Conservation (phyloP, 208 protist species). For the Ichthyophonus hoferi region DNA sequence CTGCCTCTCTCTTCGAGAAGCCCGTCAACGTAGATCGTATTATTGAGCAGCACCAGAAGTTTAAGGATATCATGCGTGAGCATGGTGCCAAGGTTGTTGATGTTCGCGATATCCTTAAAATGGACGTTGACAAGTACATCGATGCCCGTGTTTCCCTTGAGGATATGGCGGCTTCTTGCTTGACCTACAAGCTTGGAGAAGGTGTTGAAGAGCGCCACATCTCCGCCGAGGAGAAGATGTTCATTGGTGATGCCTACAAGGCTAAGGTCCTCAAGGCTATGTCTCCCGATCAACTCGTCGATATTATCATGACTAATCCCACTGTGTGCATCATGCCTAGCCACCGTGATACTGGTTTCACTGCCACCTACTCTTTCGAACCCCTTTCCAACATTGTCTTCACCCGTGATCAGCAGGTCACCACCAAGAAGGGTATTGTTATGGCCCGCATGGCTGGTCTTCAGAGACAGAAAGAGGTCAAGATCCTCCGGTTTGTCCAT, state of each 20-base stretch:
- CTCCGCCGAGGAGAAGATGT: constrained; percentile 1
- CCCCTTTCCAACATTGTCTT: constrained; percentile 70
- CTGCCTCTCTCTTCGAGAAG: constrained; percentile 23
- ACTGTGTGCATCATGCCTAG: constrained; percentile 23
- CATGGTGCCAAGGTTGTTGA: background rate
- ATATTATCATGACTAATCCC: constrained; percentile 56
- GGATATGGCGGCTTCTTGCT: background rate
- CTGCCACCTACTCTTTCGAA: constrained; percentile 27
- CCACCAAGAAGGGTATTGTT: constrained; percentile 61
- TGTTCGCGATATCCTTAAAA: constrained; percentile 5
- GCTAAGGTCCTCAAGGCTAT: constrained; percentile 35
- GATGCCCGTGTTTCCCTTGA: constrained; percentile 25
- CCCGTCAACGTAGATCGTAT: constrained; percentile 10
- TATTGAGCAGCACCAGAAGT: constrained; percentile 6
- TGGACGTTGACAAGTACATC: constrained; percentile 1
- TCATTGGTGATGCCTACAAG: constrained; percentile 58
- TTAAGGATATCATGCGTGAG: background rate
- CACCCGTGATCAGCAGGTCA: constrained; percentile 73
- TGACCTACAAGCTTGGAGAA: constrained; percentile 1
- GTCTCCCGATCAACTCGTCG: constrained; percentile 46
- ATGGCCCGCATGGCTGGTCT: constrained; percentile 53
- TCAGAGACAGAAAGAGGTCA: constrained; percentile 58
- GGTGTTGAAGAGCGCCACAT: background rate
- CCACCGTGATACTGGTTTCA: constrained; percentile 8
- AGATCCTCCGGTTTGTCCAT: constrained; percentile 64